Conservation (phyloP, 768 basidiomycete species). For the Imleria badia region DNA sequence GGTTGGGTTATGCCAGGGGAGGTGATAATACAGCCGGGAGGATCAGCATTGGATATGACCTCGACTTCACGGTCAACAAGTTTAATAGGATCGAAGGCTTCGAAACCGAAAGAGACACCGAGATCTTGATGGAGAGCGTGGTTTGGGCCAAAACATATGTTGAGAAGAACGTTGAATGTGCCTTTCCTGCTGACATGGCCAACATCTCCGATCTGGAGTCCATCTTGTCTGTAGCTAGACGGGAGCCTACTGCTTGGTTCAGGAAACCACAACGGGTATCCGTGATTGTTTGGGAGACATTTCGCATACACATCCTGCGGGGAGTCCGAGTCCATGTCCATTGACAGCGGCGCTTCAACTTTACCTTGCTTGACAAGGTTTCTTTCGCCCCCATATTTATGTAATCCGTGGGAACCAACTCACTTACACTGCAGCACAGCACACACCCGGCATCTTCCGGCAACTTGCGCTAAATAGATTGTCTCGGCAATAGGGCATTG, state of each 20-base stretch:
- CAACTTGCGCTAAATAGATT: too few species aligned
- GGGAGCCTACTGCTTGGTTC: constrained; percentile 24
- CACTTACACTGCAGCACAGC: too few species aligned
- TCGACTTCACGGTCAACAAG: neutral
- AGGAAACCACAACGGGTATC: constrained; percentile 33
- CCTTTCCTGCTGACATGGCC: constrained; percentile 28
- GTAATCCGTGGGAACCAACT: too few species aligned
- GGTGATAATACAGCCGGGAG: neutral
- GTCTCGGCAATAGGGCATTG: too few species aligned
- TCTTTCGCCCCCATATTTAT: too few species aligned
- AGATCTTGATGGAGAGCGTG: neutral
- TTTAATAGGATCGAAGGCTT: neutral
- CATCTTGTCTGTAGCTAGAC: constrained; percentile 19
- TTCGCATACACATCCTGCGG: constrained; percentile 9
- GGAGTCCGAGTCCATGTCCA: neutral
- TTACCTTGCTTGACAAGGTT: too few species aligned
- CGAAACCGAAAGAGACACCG: neutral
- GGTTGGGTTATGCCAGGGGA: neutral
- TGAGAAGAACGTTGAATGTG: constrained; percentile 33
- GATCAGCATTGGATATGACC: neutral
- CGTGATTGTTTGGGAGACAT: constrained; percentile 15
- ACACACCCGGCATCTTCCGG: too few species aligned
- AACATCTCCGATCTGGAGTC: constrained; percentile 36
- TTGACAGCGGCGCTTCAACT: too few species aligned
- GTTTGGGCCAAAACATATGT: constrained; percentile 16